Percentiles rank a stretch among this genome's conserved stretches.
phyloP scores from a whole-genome alignment of 768 basidiomycete species.

The Hericium rajendrae region DNA sequence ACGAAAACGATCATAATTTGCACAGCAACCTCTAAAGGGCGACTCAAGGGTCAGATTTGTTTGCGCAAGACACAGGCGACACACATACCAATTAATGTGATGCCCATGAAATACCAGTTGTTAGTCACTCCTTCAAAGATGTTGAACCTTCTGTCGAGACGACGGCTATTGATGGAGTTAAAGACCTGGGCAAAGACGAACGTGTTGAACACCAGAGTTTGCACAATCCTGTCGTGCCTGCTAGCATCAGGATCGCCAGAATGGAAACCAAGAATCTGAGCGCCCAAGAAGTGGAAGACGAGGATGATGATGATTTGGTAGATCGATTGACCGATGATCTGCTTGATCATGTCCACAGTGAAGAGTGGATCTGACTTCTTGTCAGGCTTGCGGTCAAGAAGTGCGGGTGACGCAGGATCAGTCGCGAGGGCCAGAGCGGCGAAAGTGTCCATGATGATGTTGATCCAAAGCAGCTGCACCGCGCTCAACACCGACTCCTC shows the following conservation, averaged over 20 bases:
- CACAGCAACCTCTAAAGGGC: slow-evolving; percentile 61
- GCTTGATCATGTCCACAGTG: slow-evolving; percentile 92
- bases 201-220: slow-evolving; percentile 93
- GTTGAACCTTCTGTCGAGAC: slow-evolving; percentile 80
- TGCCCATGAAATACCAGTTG: slow-evolving; percentile 78
- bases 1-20: slow-evolving; percentile 88
- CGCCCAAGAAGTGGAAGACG: slow-evolving; percentile 82
- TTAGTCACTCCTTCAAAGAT: slow-evolving; percentile 73
- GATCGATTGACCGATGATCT: slow-evolving; percentile 80
- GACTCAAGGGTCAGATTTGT: not conserved
- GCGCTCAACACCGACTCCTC: slow-evolving; percentile 88
- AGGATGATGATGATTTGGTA: slow-evolving; percentile 83
- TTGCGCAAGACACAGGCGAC: not conserved
- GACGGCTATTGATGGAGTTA: slow-evolving; percentile 87
- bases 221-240: slow-evolving; percentile 38
- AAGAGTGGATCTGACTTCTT: slow-evolving; percentile 84
- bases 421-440: slow-evolving; percentile 96
- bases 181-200: slow-evolving; percentile 98
- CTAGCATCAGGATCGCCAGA: slow-evolving; percentile 22
- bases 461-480: slow-evolving; percentile 97
- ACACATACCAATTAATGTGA: slow-evolving; percentile 73
- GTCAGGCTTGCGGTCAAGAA: slow-evolving; percentile 87
- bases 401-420: slow-evolving; percentile 75
- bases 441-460: slow-evolving; percentile 98
- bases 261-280: slow-evolving; percentile 54